These are phyloP conservation scores for Phytophthora constricta DNA, from an alignment of 352 stramenopile species.

Conservation along the genomic window DNA sequence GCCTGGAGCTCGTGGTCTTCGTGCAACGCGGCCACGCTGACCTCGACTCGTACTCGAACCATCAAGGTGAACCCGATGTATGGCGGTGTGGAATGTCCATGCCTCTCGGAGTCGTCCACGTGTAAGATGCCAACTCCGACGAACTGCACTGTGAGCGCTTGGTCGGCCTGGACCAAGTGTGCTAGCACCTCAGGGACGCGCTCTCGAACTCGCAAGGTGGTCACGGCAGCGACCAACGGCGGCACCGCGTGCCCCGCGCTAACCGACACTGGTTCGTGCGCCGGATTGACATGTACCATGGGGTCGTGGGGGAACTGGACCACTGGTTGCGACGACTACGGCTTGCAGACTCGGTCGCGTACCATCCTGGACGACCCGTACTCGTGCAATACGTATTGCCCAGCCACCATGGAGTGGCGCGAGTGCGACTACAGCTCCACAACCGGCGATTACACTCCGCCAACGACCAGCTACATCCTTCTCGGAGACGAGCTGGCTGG, in stretches of 20 bases:
- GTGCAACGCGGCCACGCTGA: constrained; percentile 38
- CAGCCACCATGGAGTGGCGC: constrained; percentile 25
- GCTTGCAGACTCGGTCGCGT: constrained; percentile 47
- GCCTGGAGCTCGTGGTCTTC: constrained; percentile 36
- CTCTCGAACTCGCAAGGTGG: constrained; percentile 44
- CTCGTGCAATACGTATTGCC: constrained; percentile 35
- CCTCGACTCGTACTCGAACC: constrained; percentile 36
- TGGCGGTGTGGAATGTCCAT: constrained; percentile 48
- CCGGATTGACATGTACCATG: constrained; percentile 55
- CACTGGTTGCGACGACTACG: constrained; percentile 49
- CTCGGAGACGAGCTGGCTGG: constrained; percentile 8
- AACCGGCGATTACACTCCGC: constrained; percentile 29
- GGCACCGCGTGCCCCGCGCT: constrained; percentile 48
- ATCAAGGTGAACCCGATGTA: constrained; percentile 41
- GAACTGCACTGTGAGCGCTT: constrained; percentile 56
- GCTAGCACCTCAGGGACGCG: constrained; percentile 41
- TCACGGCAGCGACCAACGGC: constrained; percentile 42
- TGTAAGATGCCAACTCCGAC: constrained; percentile 53
- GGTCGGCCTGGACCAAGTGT: constrained; percentile 58
- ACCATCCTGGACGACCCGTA: constrained; percentile 47
- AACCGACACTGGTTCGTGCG: constrained; percentile 43
- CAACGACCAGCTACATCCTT: constrained; percentile 15
- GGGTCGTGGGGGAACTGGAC: constrained; percentile 58
- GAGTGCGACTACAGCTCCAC: constrained; percentile 52
- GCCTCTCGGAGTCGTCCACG: constrained; percentile 39